Conservation (phyloP, 2,329 filamentous ascomycete genomes). For the Paracoccidioides brasiliensis region DNA sequence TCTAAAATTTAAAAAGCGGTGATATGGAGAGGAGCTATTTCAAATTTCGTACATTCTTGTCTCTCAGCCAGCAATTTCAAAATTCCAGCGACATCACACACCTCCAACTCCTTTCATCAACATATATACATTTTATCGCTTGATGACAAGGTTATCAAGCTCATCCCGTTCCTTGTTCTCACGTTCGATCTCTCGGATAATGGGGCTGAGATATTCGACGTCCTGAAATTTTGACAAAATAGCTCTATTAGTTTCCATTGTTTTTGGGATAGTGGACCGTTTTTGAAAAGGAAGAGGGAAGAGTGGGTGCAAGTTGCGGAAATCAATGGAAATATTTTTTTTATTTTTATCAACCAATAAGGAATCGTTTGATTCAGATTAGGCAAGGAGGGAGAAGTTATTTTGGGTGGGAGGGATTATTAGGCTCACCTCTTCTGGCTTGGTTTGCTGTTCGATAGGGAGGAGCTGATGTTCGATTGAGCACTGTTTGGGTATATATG, state of each 20-base stretch:
- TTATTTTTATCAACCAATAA: background rate
- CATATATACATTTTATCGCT: constrained; percentile 12
- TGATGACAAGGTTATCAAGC: constrained; percentile 52
- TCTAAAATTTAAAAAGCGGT: background rate
- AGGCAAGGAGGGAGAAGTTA: constrained; percentile 1
- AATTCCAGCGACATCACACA: background rate
- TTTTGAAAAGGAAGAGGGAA: background rate
- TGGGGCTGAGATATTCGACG: constrained; percentile 49
- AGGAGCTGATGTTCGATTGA: constrained; percentile 54
- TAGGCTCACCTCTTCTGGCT: constrained; percentile 48
- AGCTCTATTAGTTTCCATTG: constrained; percentile 2
- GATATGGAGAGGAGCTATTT: background rate
- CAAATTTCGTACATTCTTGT: background rate
- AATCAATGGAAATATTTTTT: background rate
- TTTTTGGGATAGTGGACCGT: background rate
- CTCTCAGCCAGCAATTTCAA: background rate
- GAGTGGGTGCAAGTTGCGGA: constrained; percentile 8
- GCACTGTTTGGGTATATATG: constrained; percentile 35
- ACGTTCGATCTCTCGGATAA: constrained; percentile 56
- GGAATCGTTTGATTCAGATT: background rate
- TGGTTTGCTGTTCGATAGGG: constrained; percentile 53
- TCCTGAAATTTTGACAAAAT: constrained; percentile 38
- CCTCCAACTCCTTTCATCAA: background rate
- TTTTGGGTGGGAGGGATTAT: constrained; percentile 2
- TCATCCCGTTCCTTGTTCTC: constrained; percentile 55